A percentile compares a stretch with the other conserved stretches of the same genome.
Evolutionary conservation across 2,329 filamentous ascomycete genomes (phyloP).

Genomic region (Stagonosporopsis tanaceti): DNA sequence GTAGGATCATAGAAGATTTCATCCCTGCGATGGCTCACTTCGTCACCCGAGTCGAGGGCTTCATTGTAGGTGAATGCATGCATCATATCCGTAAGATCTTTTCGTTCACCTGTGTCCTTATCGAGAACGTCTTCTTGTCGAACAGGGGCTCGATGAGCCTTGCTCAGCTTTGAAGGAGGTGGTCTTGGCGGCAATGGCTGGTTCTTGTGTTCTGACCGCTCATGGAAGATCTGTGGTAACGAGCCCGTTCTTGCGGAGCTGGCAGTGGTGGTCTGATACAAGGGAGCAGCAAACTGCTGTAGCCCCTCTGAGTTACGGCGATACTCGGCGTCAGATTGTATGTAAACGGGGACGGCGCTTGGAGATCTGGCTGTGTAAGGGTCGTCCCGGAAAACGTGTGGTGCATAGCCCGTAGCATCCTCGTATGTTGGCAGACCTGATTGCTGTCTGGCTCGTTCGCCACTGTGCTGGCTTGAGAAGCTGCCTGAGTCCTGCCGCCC

Average conservation of each 20-base stretch:
- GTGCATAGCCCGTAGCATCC: constrained; percentile 15
- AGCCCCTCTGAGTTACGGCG: constrained; percentile 37
- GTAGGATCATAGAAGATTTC: constrained; percentile 34
- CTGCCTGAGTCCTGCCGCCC: constrained; percentile 36
- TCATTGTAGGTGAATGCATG: constrained; percentile 43
- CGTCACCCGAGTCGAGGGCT: constrained; percentile 31
- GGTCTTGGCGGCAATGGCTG: constrained; percentile 17
- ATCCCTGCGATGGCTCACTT: constrained; percentile 19
- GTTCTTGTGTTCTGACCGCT: constrained; percentile 1
- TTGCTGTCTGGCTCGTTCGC: constrained; percentile 17
- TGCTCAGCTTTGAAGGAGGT: constrained; percentile 31
- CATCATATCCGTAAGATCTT: constrained; percentile 46
- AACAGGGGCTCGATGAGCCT: constrained; percentile 29
- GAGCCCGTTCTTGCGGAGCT: constrained; percentile 26
- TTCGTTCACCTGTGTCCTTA: constrained; percentile 43
- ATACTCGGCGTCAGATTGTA: constrained; percentile 27
- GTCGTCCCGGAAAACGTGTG: constrained; percentile 25
- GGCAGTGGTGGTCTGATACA: constrained; percentile 26
- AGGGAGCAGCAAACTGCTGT: constrained; percentile 31
- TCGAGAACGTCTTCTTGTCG: constrained; percentile 36
- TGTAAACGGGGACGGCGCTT: constrained; percentile 3
- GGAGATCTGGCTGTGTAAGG: constrained; percentile 26
- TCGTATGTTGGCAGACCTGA: constrained; percentile 23
- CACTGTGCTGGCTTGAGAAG: constrained; percentile 30
- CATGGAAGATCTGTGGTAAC: constrained; percentile 24